Evolutionary conservation across 306 rosid species (phyloP), one percentile per base, ranked within the genome.

Genomic region (Cicer chorassanicum): DNA sequence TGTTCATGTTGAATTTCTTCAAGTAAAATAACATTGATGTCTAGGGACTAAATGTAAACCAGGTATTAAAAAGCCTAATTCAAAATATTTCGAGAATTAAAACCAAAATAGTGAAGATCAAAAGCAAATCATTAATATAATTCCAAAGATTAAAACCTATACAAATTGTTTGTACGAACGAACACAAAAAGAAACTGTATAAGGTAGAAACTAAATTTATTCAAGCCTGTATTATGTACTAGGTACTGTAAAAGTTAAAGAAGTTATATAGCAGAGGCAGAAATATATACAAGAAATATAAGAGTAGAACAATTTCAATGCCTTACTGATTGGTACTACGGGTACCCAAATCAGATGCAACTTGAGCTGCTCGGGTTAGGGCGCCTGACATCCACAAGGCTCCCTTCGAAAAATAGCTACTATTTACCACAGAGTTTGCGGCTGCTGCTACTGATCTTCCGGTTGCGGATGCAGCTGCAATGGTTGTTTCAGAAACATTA

Each of bases 351-450:
- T 94, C 95, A 53, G 97, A 84, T 73, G 93, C 96, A 73, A 50
- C 92, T 76, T 94, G 81, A 43, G 96, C 87, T 0, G 84, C 84
- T 14, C 82, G 63, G 54, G 80, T 76, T 38, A 84, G 86, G 73
- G 92, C 94, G 38, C 85, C 97, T 1, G 94, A 89, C 68, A 89
- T 56, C 96, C 93, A 90, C 81, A 90, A 81, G 78, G 97, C 96
- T 70, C 96, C 97, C 84, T 75, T 84, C 0, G 96, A 85, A 72
- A 94, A 90, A 87, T 91, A 94, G 90, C 90, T 83, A 71, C 91
- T 94, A 57, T 81, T 91, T 12, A 80, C 90, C 66, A 86, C 79
- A 4, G 84, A 44, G 68, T 50, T 84, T 13, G 97, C 93, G 36
- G 97, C 98, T 0, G 88, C 83, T 5, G 93, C 77, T 4, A 92